Conservation (phyloP, 441 rosid species). For the Arabidopsis hybrid region DNA sequence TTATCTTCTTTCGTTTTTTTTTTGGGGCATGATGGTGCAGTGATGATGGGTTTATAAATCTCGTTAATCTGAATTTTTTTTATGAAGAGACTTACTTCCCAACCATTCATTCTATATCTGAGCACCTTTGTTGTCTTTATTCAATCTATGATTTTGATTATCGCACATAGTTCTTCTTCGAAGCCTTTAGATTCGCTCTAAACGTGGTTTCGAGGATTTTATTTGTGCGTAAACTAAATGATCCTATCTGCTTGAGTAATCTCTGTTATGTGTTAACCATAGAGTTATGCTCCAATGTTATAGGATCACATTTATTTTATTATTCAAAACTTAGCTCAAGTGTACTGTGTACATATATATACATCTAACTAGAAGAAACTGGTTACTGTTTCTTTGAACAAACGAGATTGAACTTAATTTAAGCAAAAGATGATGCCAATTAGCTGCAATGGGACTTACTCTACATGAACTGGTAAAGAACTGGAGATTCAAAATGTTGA, state of each 20-base stretch:
- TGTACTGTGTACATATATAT: background rate
- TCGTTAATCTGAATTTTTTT: conserved; percentile 45
- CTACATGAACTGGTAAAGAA: background rate
- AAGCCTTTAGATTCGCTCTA: conserved; percentile 40
- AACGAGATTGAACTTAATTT: background rate
- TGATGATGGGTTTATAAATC: conserved; percentile 50
- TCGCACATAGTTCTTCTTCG: conserved; percentile 48
- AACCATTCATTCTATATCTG: conserved; percentile 44
- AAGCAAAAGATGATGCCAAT: background rate
- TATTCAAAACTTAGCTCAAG: background rate
- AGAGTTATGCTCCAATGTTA: conserved; percentile 48
- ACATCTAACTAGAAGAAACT: background rate
- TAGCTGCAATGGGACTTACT: background rate
- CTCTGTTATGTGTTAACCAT: conserved; percentile 46
- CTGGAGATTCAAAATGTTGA: background rate
- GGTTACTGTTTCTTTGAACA: background rate
- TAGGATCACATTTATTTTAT: conserved; percentile 26
- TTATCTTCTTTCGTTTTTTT: background rate
- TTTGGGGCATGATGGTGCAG: conserved; percentile 24
- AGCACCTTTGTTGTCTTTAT: conserved; percentile 26
- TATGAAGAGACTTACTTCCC: conserved; percentile 41
- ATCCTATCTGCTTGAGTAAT: conserved; percentile 46
- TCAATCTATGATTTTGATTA: background rate
- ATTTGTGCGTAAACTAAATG: conserved; percentile 41
- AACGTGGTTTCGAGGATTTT: conserved; percentile 43